Evolutionary conservation across 306 rosid genomes (phyloP), one percentile per base, ranked within the genome.

Genomic region (Rosa multiflora): DNA sequence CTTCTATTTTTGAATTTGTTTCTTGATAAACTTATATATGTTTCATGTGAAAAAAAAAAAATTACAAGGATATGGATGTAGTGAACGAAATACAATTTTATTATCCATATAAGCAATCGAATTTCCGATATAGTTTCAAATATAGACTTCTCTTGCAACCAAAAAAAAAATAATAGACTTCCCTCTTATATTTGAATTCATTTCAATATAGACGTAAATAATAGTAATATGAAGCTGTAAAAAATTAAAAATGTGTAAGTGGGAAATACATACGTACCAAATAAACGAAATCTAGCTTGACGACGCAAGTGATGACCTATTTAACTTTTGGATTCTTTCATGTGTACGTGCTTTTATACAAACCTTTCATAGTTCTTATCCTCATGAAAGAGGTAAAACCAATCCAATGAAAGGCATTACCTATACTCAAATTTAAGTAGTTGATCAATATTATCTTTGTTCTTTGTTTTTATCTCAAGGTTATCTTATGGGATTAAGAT

Each of bases 401-500:
- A 74, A 55, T 74, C 47, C 44, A n/a, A 23, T 39, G 37, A 55
- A 72, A 73, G 9, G 35, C 62, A 53, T 51, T 9, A 5, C 32
- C 10, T 52, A 55, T 73, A 5, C 44, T 32, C 46, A 37, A 35
- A 14, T 7, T 39, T 29, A 6, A 66, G 47, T 37, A 37, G 47
- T 39, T 37, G 47, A 66, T 66, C 70, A 64, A 35, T 35, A 35
- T 64, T 64, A 64, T 64, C 44, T 64, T 64, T 17, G n/a, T 64
- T 35, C 70, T 66, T 35, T 62, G 7, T 59, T 68, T 64, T 8
- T 14, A 26, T 46, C 13, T 21, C 4, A 32, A 6, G 56, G 13
- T 76, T n/a, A 0, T 78, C 56, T 56, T 5, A 10, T 32, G 47
- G 18, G 72, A 71, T 39, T 42, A 72, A 73, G 68, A 81, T 49